These are phyloP conservation scores for Vachellia pachyceras DNA, from an alignment of 306 rosid species.

Conservation along the genomic window DNA sequence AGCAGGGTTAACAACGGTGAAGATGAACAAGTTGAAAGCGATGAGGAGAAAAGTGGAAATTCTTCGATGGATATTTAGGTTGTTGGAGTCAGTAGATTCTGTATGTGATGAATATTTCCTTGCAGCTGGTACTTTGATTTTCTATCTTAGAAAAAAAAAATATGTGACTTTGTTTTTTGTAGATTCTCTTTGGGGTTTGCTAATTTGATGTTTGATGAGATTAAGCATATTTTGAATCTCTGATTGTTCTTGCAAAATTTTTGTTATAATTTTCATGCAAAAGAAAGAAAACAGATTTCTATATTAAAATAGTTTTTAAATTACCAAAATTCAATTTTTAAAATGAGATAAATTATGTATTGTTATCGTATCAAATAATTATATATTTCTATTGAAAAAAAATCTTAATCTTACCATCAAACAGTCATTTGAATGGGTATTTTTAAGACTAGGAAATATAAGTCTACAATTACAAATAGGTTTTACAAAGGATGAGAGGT, in stretches of 20 bases:
- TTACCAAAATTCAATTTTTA: too few relatives aligned
- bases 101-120: slow-evolving; percentile 23
- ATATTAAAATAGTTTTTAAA: too few relatives aligned
- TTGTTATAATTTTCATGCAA: neutral
- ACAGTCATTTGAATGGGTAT: too few relatives aligned
- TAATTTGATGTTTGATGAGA: neutral
- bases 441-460: too few relatives aligned
- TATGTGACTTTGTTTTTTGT: neutral
- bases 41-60: slow-evolving; percentile 47
- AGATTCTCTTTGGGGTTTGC: neutral
- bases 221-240: neutral
- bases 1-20: slow-evolving; percentile 42
- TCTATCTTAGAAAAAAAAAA: neutral
- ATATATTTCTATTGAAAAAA: too few relatives aligned
- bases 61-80: slow-evolving; percentile 48
- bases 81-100: slow-evolving; percentile 53
- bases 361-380: too few relatives aligned
- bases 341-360: too few relatives aligned
- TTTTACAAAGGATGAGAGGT: too few relatives aligned
- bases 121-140: neutral
- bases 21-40: slow-evolving; percentile 43
- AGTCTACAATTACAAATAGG: neutral
- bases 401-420: too few relatives aligned
- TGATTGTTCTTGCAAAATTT: neutral
- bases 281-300: too few relatives aligned